A percentile compares a stretch with the other conserved stretches of the same genome.
Conservation (phyloP, 2,329 filamentous ascomycete genomes). For the Aspergillus pseudotamarii region DNA sequence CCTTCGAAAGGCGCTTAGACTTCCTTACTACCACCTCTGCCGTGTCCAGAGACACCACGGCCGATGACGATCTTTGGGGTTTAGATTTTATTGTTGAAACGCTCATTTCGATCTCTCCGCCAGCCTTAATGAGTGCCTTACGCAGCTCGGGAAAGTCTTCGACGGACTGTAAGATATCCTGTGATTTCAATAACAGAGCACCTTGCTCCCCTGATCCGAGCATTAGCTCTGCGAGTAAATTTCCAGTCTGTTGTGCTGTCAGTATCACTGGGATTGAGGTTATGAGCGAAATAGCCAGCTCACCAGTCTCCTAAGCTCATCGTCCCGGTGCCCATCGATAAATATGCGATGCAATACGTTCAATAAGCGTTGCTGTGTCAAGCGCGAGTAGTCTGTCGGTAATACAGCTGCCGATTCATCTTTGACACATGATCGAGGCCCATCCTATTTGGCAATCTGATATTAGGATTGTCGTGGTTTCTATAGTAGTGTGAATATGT, state of each 20-base stretch:
- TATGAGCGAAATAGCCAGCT: neutral
- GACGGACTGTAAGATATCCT: constrained; percentile 8
- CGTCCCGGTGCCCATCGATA: constrained; percentile 1
- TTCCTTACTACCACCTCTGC: constrained; percentile 11
- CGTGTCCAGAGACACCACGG: constrained; percentile 19
- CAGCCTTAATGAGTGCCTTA: constrained; percentile 5
- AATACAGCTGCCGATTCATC: neutral
- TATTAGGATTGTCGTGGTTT: constrained; percentile 9
- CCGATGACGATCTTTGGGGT: constrained; percentile 17
- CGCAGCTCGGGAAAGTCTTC: constrained; percentile 14
- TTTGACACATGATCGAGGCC: constrained; percentile 3
- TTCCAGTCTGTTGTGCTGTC: constrained; percentile 25
- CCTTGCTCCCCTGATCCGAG: constrained; percentile 9
- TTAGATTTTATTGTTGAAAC: neutral
- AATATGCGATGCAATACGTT: constrained; percentile 13
- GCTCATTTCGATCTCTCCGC: neutral
- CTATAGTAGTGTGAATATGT: too few relatives aligned
- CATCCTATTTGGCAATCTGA: constrained; percentile 11
- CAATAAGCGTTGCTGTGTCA: constrained; percentile 9
- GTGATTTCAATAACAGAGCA: neutral
- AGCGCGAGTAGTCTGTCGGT: neutral
- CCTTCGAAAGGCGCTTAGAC: constrained; percentile 1
- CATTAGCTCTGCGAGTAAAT: constrained; percentile 26
- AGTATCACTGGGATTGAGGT: constrained; percentile 6
- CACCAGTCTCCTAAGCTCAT: constrained; percentile 23